These are phyloP conservation scores for Camillea tinctor DNA, from an alignment of 2,329 filamentous ascomycete species.

Conservation along the genomic window DNA sequence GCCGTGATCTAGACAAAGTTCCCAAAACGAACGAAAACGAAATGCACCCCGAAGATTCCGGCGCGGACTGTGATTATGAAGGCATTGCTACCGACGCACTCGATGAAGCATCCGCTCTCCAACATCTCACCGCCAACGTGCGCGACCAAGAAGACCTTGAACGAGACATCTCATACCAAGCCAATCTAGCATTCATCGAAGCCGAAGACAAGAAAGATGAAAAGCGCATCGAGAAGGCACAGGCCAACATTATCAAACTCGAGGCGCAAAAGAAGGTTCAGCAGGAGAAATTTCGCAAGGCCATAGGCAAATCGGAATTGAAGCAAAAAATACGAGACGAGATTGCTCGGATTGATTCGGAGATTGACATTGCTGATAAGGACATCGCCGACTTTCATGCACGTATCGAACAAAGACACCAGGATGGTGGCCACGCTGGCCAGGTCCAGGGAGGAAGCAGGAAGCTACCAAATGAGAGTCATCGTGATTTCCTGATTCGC, in stretches of 20 bases:
- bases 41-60: neutral
- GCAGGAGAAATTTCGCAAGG: slow-evolving; percentile 45
- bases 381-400: slow-evolving; percentile 79
- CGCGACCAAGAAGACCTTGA: slow-evolving; percentile 89
- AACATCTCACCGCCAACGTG: slow-evolving; percentile 65
- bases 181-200: slow-evolving; percentile 58
- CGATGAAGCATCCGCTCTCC: slow-evolving; percentile 61
- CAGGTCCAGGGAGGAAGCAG: slow-evolving; percentile 48
- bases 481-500: slow-evolving; percentile 86
- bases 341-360: slow-evolving; percentile 62
- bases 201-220: slow-evolving; percentile 63
- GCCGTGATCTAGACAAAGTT: slow-evolving; percentile 3
- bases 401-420: slow-evolving; percentile 74
- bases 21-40: neutral
- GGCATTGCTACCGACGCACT: slow-evolving; percentile 21
- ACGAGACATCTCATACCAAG: slow-evolving; percentile 72
- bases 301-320: slow-evolving; percentile 45
- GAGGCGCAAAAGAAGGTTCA: slow-evolving; percentile 62
- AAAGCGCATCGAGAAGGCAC: slow-evolving; percentile 60
- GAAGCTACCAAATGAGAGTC: slow-evolving; percentile 74
- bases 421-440: slow-evolving; percentile 45
- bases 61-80: slow-evolving; percentile 8
- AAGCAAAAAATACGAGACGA: slow-evolving; percentile 62
- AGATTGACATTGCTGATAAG: slow-evolving; percentile 62
- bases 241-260: slow-evolving; percentile 56